A percentile compares a stretch with the other conserved stretches of the same genome.
These are phyloP conservation scores for Antitrichia curtipendula DNA, from an alignment of 225 moss, liverwort and hornwort species.

Conservation along the genomic window DNA sequence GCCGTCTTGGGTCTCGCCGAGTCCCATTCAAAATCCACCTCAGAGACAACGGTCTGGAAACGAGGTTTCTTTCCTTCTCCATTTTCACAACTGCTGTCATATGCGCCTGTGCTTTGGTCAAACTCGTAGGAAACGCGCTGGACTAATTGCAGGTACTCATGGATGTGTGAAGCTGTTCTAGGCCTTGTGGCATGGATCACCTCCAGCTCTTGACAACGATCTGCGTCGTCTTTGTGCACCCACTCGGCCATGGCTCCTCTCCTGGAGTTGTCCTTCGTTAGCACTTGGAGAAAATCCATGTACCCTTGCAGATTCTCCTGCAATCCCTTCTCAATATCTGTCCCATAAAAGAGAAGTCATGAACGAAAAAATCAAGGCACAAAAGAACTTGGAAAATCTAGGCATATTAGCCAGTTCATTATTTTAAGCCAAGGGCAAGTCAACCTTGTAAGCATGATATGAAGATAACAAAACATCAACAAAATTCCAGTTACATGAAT, in stretches of 20 bases:
- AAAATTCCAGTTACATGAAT: background rate
- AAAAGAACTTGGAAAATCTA: background rate
- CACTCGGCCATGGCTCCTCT: background rate
- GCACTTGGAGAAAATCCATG: slow-evolving; percentile 8
- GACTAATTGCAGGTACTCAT: slow-evolving; percentile 2
- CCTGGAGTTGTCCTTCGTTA: slow-evolving; percentile 3
- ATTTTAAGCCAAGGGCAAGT: background rate
- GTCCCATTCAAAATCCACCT: slow-evolving; percentile 7
- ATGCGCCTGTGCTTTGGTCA: slow-evolving; percentile 9
- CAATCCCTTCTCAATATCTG: slow-evolving; percentile 29
- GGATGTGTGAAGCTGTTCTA: slow-evolving; percentile 1
- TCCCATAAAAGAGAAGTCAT: background rate
- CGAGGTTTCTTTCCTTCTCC: background rate
- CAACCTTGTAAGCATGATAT: background rate
- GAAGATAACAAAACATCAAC: background rate
- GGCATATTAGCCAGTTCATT: background rate
- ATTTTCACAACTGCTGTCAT: background rate
- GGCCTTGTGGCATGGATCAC: background rate
- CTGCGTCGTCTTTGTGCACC: background rate
- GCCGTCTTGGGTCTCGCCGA: background rate
- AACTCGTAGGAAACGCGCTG: slow-evolving; percentile 6
- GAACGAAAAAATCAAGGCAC: background rate
- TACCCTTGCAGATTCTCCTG: slow-evolving; percentile 22
- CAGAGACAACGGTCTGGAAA: background rate
- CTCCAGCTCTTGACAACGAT: background rate